Conservation (phyloP, 2,329 filamentous ascomycete species). For the Magnaporthiopsis rhizophila region DNA sequence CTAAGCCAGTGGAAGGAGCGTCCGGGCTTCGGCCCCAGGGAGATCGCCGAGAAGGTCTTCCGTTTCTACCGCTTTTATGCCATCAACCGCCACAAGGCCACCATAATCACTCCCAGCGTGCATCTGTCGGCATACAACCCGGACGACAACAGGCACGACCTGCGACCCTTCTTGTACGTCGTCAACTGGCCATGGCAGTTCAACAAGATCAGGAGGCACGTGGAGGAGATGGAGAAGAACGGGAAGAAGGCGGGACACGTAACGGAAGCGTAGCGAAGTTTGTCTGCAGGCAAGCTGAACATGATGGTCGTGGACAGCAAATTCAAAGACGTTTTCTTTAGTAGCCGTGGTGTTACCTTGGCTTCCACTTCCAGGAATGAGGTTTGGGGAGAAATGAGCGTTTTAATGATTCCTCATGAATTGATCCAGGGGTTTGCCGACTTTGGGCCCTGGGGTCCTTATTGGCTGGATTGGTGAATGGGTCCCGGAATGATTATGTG, state of each 20-base stretch:
- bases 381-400: too few relatives aligned
- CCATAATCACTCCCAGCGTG: conserved; percentile 48
- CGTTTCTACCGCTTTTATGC: conserved; percentile 42
- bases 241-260: conserved; percentile 11
- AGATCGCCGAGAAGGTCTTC: conserved; percentile 35
- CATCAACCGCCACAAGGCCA: conserved; percentile 60
- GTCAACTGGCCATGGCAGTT: conserved; percentile 31
- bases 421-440: too few relatives aligned
- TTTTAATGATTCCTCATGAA: too few relatives aligned
- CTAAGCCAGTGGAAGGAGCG: conserved; percentile 28
- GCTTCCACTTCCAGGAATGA: too few relatives aligned
- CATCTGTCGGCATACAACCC: conserved; percentile 33
- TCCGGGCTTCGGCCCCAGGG: conserved; percentile 19
- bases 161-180: conserved; percentile 33
- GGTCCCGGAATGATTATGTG: too few relatives aligned
- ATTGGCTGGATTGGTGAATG: too few relatives aligned
- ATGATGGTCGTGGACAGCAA: too few relatives aligned
- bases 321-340: too few relatives aligned
- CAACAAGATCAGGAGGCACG: conserved; percentile 30
- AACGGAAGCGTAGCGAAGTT: not conserved
- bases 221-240: conserved; percentile 23
- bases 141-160: conserved; percentile 31
- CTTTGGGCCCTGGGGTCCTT: too few relatives aligned
- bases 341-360: too few relatives aligned
- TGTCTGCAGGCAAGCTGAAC: too few relatives aligned